Base-by-base conservation (phyloP, 495 filamentous ascomycete species). In the Friedmanniomyces simplex region DNA sequence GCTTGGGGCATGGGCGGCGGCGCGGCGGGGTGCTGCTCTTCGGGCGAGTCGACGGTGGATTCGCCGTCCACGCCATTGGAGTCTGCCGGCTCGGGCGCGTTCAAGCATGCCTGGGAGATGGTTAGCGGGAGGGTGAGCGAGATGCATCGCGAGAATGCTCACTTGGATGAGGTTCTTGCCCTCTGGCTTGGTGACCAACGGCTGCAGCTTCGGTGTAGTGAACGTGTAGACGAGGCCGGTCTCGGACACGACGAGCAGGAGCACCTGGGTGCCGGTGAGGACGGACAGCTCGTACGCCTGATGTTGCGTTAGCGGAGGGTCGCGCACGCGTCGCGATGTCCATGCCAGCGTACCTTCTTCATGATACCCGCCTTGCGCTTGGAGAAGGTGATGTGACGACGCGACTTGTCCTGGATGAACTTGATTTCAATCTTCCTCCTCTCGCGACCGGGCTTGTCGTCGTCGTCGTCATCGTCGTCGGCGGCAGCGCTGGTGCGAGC, bases 341-440 rank as follows among this genome's bases (percentile, higher is more conserved):
- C 52, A 54, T 46, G 42, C 55, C 53, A 50, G 51, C 82, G 60
- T 71, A 96, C 93, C 91, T 99, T 99, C 82, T 99, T 99, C 93
- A 99, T 99, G 75, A 99, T 99, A 67, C 93, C 93, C 57, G 93
- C 93, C 81, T 99, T 99, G 72, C 93, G 90, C 85, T 99, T 99
- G 62, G 94, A 97, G 74, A 99, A 99, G 62, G 93, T 99, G 72
- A 99, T 99, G 78, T 99, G 93, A 55, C 93, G 87, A 77, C 93
- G 90, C 76, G 93, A 97, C 79, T 99, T 99, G 76, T 99, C 93
- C 73, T 91, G 90, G 70, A 99, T 99, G 75, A 99, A 99, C 81
- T 99, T 99, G 77, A 99, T 99, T 76, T 99, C 93, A 67, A 99
- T 99, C 84, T 99, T 99, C 72, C 93, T 81, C 68, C 93, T 84